A percentile compares a stretch with the other conserved stretches of the same genome.
Conservation (phyloP, 2,329 filamentous ascomycete species). For the Purpureocillium lavendulum region DNA sequence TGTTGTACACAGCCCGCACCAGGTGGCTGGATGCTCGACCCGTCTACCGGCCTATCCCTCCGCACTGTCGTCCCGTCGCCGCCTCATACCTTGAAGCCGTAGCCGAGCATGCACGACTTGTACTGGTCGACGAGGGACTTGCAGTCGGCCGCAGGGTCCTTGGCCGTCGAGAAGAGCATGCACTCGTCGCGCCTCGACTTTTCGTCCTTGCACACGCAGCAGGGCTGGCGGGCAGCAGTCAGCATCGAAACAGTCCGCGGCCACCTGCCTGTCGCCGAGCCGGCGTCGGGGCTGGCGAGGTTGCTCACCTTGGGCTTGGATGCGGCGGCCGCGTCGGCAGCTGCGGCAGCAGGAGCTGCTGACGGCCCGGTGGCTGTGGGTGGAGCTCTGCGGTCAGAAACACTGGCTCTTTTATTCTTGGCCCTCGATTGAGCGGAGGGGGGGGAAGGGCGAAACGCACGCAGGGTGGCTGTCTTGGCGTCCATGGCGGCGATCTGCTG, state of each 20-base stretch:
- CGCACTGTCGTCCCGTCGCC: too few relatives aligned
- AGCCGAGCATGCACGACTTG: slow-evolving; percentile 84
- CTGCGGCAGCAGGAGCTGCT: slow-evolving; percentile 3
- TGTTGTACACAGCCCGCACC: slow-evolving; percentile 13
- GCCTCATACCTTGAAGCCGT: slow-evolving; percentile 66
- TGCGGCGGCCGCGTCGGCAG: slow-evolving; percentile 17
- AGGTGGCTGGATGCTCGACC: too few relatives aligned
- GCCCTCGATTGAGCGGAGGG: too few relatives aligned
- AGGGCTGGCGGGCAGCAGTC: slow-evolving; percentile 53
- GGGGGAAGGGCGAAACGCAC: slow-evolving; percentile 11
- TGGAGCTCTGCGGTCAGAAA: too few relatives aligned
- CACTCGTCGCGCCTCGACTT: slow-evolving; percentile 92
- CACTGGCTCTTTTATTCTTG: too few relatives aligned
- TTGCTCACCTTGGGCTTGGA: slow-evolving; percentile 34
- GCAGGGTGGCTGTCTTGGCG: slow-evolving; percentile 15
- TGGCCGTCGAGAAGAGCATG: slow-evolving; percentile 90
- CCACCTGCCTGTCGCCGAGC: too few relatives aligned
- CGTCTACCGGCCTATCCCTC: too few relatives aligned
- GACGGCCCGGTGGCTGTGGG: not conserved
- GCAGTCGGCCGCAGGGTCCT: slow-evolving; percentile 79
- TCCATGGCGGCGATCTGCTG: slow-evolving; percentile 20
- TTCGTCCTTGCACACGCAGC: slow-evolving; percentile 95
- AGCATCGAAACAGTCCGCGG: not conserved
- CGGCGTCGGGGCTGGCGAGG: too few relatives aligned
- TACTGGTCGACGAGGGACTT: slow-evolving; percentile 76